Conservation (phyloP, 2,329 filamentous ascomycete species). For the Xylariaceae sp. region DNA sequence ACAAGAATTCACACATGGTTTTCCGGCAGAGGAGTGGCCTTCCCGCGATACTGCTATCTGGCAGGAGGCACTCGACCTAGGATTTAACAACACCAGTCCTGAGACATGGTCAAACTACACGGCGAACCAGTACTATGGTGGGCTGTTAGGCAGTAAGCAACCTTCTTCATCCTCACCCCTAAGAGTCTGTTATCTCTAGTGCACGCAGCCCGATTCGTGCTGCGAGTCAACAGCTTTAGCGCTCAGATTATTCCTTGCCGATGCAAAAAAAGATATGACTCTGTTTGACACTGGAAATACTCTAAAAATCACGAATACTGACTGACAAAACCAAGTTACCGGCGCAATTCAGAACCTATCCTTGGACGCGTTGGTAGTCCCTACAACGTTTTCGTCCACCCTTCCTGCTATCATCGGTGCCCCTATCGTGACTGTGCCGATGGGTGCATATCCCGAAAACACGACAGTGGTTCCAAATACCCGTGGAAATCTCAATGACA, state of each 20-base stretch:
- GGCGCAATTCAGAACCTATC: slow-evolving; percentile 53
- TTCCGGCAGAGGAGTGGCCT: slow-evolving; percentile 54
- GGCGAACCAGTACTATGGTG: slow-evolving; percentile 48
- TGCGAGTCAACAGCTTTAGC: too few relatives aligned
- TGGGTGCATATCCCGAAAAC: slow-evolving; percentile 46
- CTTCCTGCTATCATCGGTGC: slow-evolving; percentile 53
- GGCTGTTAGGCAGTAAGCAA: slow-evolving; percentile 44
- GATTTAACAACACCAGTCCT: slow-evolving; percentile 52
- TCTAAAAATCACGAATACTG: too few relatives aligned
- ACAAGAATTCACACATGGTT: slow-evolving; percentile 49
- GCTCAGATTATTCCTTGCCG: too few relatives aligned
- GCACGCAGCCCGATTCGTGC: too few relatives aligned
- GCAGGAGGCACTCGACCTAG: slow-evolving; percentile 45
- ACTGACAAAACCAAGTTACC: slow-evolving; percentile 33
- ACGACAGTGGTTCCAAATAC: slow-evolving; percentile 40
- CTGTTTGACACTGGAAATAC: too few relatives aligned
- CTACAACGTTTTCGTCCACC: slow-evolving; percentile 43
- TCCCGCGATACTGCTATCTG: slow-evolving; percentile 54
- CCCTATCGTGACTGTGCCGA: slow-evolving; percentile 59
- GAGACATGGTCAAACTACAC: slow-evolving; percentile 56
- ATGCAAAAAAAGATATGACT: too few relatives aligned
- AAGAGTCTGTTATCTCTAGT: too few relatives aligned
- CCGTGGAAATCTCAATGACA: slow-evolving; percentile 45
- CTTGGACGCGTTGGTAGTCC: slow-evolving; percentile 59
- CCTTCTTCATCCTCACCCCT: too few relatives aligned